Evolutionary conservation across 192 early-diverging fungal genomes (phyloP).

Genomic region (Geranomyces variabilis): DNA sequence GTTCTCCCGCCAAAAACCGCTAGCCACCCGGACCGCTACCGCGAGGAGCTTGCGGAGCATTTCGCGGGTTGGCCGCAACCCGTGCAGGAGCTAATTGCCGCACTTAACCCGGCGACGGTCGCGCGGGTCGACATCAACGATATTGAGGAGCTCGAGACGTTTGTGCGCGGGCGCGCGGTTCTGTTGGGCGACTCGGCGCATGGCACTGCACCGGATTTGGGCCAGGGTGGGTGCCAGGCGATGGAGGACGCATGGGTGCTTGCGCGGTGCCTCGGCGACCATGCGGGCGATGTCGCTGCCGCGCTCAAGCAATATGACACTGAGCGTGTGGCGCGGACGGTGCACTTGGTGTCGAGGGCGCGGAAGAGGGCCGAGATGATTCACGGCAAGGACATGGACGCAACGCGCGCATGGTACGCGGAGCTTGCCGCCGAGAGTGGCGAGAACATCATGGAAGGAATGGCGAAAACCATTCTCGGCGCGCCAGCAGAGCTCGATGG

Average conservation of each 20-base stretch:
- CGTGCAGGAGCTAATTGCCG: slow-evolving; percentile 16
- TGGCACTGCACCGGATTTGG: slow-evolving; percentile 27
- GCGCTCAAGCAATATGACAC: slow-evolving; percentile 22
- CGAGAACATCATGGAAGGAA: slow-evolving; percentile 23
- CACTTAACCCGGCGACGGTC: slow-evolving; percentile 22
- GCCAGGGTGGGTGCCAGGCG: slow-evolving; percentile 31
- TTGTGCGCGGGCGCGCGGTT: slow-evolving; percentile 12
- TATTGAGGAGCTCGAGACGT: slow-evolving; percentile 29
- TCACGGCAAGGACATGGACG: slow-evolving; percentile 24
- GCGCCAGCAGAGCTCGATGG: slow-evolving; percentile 13
- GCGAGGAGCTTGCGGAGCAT: slow-evolving; percentile 15
- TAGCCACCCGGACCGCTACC: slow-evolving; percentile 14
- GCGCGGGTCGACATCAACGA: slow-evolving; percentile 26
- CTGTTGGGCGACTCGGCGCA: slow-evolving; percentile 27
- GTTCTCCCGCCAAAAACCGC: not conserved
- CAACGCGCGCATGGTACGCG: slow-evolving; percentile 22
- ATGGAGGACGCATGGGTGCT: slow-evolving; percentile 34
- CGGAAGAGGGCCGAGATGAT: slow-evolving; percentile 33
- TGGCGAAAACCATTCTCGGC: slow-evolving; percentile 28
- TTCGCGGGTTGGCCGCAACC: slow-evolving; percentile 25
- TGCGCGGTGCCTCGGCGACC: slow-evolving; percentile 13
- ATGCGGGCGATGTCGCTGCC: slow-evolving; percentile 7
- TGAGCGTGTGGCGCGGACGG: slow-evolving; percentile 17
- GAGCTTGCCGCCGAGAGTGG: slow-evolving; percentile 20
- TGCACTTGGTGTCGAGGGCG: slow-evolving; percentile 16